A percentile compares a stretch with the other conserved stretches of the same genome.
Evolutionary conservation across 1,284 basidiomycete genomes (phyloP).

Genomic region (Leccinum fallax): DNA sequence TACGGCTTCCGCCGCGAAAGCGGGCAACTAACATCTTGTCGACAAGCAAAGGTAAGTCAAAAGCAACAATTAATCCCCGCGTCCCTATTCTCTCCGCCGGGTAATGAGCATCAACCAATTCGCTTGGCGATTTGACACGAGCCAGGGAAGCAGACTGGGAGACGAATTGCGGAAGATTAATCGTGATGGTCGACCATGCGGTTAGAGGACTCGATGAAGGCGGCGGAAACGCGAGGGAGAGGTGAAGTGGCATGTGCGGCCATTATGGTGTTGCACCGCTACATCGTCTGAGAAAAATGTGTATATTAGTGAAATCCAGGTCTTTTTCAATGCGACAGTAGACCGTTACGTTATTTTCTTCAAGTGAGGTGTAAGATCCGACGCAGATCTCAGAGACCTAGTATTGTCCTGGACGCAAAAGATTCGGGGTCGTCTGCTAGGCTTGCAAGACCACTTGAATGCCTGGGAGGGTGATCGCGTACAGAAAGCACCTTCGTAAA

Average conservation of each 20-base stretch:
- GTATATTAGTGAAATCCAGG: too few relatives aligned
- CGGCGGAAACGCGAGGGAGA: constrained; percentile 70
- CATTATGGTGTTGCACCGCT: too few relatives aligned
- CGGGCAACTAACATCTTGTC: constrained; percentile 21
- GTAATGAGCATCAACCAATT: constrained; percentile 31
- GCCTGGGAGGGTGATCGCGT: constrained; percentile 50
- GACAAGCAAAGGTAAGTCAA: constrained; percentile 15
- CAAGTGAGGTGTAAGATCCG: constrained; percentile 73
- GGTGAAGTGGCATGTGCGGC: constrained; percentile 47
- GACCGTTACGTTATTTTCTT: constrained; percentile 78
- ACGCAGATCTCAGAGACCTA: constrained; percentile 74
- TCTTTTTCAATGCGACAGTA: constrained; percentile 26
- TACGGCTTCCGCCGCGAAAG: constrained; percentile 21
- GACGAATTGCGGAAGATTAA: constrained; percentile 64
- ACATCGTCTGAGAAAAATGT: too few relatives aligned
- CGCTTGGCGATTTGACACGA: constrained; percentile 30
- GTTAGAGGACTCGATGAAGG: constrained; percentile 60
- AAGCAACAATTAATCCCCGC: constrained; percentile 31
- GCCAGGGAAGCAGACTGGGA: constrained; percentile 62
- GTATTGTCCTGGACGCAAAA: constrained; percentile 78
- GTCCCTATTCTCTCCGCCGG: constrained; percentile 22
- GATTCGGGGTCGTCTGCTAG: constrained; percentile 66
- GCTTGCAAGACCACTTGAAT: constrained; percentile 66
- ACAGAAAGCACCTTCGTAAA: constrained; percentile 83
- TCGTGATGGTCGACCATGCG: constrained; percentile 67